Evolutionary conservation across 2,329 filamentous ascomycete species (phyloP).

Genomic region (Drechslerella stenobrocha): DNA sequence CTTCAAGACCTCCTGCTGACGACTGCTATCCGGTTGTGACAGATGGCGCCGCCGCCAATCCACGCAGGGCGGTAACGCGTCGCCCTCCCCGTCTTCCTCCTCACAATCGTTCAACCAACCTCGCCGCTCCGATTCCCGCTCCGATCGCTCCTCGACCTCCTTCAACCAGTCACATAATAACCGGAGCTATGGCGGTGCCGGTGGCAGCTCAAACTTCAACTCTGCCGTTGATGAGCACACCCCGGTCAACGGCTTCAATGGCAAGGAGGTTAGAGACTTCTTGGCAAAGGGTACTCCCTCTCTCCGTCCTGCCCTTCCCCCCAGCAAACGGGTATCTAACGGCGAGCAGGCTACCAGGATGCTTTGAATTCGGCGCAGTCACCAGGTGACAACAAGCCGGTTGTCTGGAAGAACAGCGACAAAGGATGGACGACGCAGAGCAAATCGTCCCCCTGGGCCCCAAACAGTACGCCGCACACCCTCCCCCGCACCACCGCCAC

Average conservation of each 20-base stretch:
- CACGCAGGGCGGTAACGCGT: slow-evolving; percentile 35
- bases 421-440: slow-evolving; percentile 47
- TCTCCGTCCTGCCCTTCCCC: not conserved
- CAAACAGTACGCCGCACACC: slow-evolving; percentile 20
- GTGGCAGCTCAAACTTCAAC: slow-evolving; percentile 25
- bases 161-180: slow-evolving; percentile 36
- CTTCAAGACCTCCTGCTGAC: not conserved
- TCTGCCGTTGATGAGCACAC: slow-evolving; percentile 34
- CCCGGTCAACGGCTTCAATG: slow-evolving; percentile 42
- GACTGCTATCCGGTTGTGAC: not conserved
- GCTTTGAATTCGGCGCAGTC: slow-evolving; percentile 22
- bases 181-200: slow-evolving; percentile 20
- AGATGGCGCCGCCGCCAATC: slow-evolving; percentile 47
- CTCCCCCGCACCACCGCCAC: not conserved
- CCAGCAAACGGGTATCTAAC: not conserved
- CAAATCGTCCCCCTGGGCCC: slow-evolving; percentile 41
- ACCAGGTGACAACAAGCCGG: slow-evolving; percentile 30
- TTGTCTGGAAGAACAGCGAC: slow-evolving; percentile 34
- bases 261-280: slow-evolving; percentile 31
- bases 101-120: slow-evolving; percentile 45
- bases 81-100: slow-evolving; percentile 20
- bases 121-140: slow-evolving; percentile 40
- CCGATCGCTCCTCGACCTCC: slow-evolving; percentile 27
- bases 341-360: slow-evolving; percentile 22
- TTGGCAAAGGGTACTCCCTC: slow-evolving; percentile 22